These are phyloP conservation scores for Mycena sanguinolenta DNA, from an alignment of 768 basidiomycete genomes.

Conservation along the genomic window DNA sequence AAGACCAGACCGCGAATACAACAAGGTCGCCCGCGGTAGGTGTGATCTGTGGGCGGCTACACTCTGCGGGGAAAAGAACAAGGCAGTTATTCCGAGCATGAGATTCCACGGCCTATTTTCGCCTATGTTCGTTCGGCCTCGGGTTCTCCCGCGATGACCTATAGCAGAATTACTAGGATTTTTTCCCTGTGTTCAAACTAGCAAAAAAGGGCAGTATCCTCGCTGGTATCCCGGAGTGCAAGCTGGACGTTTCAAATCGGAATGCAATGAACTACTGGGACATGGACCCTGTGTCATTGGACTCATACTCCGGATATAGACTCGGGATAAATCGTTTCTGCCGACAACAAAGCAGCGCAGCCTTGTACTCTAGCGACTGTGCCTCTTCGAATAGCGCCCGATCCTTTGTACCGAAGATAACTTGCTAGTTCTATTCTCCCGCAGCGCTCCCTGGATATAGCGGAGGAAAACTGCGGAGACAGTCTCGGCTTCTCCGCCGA, in stretches of 20 bases:
- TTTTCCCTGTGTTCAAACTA: no score
- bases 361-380: not conserved
- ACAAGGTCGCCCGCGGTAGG: not conserved
- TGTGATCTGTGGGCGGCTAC: not conserved
- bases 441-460: not conserved
- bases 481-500: no score
- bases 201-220: not conserved
- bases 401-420: not conserved
- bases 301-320: not conserved
- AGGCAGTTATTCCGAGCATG: not conserved
- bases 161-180: no score
- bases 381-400: no score
- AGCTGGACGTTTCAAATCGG: not conserved
- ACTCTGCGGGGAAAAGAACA: not conserved
- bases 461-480: no score
- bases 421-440: no score
- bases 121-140: not conserved
- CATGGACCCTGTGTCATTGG: no score
- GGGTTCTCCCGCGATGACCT: not conserved
- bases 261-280: no score
- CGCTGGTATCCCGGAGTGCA: not conserved
- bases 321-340: no score
- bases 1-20: no score
- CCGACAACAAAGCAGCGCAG: slow-evolving; percentile 1
- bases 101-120: not conserved